Evolutionary conservation across 805 yeast species (phyloP), one percentile per base, ranked within the genome.

Genomic region (Wickerhamomyces ciferrii): DNA sequence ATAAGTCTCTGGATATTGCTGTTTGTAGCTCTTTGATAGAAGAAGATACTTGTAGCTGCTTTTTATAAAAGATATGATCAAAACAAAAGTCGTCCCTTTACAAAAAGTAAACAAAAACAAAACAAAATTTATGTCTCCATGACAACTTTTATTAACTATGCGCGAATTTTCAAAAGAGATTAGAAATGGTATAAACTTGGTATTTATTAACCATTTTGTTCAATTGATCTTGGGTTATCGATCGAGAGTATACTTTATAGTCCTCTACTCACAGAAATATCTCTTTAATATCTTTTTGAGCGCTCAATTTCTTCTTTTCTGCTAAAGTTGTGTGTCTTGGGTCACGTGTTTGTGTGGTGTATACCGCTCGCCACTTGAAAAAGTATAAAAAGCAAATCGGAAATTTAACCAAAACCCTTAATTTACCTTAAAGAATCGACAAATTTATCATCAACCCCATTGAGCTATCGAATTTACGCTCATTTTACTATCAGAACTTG

Each of bases 351-450:
- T 19, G 47, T 47, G 45, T 43, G 4, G 25, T 48, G 42, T 53
- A 4, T 37, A 54, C 58, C 56, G 45, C 19, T n/a, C 29, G 39
- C 46, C 40, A 37, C 42, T 37, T 29, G 47, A 49, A 53, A 53
- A 56, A 45, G 44, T 55, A 56, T 56, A 56, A 56, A 56, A 56
- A 48, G 47, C 29, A 48, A 43, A 42, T 15, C 38, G 24, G 13
- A 25, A 20, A 38, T 19, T n/a, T 18, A 23, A 29, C 19, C 17
- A 4, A 24, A 32, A 49, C 21, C 43, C 36, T 32, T 23, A 14
- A 23, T 14, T 15, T 25, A 37, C 10, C 18, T 5, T 15, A 4
- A 21, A 20, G 17, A 13, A 3, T 2, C 11, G 3, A 20, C 39
- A 35, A 35, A 18, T 13, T 35, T 23, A 35, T 18, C 23, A 13